phyloP scores from a whole-genome alignment of 306 rosid species.

The Prunus fruticosa region DNA sequence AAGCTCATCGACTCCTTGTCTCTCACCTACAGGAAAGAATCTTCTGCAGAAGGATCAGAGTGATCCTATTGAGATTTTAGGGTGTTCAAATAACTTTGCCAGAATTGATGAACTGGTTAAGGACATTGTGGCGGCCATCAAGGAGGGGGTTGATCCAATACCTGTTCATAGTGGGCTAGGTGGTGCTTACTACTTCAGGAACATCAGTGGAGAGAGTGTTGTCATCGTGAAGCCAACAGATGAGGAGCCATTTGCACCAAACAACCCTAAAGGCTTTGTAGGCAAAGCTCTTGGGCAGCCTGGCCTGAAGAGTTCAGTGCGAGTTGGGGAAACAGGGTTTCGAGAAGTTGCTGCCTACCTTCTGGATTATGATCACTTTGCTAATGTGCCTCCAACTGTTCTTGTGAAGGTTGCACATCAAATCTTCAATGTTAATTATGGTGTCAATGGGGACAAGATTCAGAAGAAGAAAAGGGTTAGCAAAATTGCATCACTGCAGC shows the following conservation, averaged over 20 bases:
- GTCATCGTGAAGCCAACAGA: slow-evolving; percentile 85
- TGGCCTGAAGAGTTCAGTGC: slow-evolving; percentile 70
- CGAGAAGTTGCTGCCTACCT: slow-evolving; percentile 89
- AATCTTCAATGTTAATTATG: slow-evolving; percentile 59
- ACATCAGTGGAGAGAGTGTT: slow-evolving; percentile 48
- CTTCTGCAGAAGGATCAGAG: slow-evolving; percentile 62
- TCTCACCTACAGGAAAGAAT: slow-evolving; percentile 65
- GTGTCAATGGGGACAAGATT: slow-evolving; percentile 50
- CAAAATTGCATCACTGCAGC: slow-evolving; percentile 76
- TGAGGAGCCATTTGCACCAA: slow-evolving; percentile 86
- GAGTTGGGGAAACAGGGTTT: slow-evolving; percentile 84
- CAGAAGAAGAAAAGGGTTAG: slow-evolving; percentile 42
- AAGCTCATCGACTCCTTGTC: slow-evolving; percentile 80
- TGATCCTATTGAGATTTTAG: slow-evolving; percentile 67
- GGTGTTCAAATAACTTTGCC: slow-evolving; percentile 41
- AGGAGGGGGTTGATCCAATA: slow-evolving; percentile 56
- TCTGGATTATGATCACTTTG: slow-evolving; percentile 64
- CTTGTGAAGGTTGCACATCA: slow-evolving; percentile 71
- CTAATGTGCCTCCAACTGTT: slow-evolving; percentile 75
- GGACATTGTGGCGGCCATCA: slow-evolving; percentile 55
- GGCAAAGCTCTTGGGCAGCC: slow-evolving; percentile 81
- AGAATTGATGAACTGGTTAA: slow-evolving; percentile 46
- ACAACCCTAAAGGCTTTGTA: slow-evolving; percentile 82
- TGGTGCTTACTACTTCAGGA: slow-evolving; percentile 74
- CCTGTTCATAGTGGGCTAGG: slow-evolving; percentile 72